Conservation (phyloP, 495 filamentous ascomycete species). For the Penicillium angulare region DNA sequence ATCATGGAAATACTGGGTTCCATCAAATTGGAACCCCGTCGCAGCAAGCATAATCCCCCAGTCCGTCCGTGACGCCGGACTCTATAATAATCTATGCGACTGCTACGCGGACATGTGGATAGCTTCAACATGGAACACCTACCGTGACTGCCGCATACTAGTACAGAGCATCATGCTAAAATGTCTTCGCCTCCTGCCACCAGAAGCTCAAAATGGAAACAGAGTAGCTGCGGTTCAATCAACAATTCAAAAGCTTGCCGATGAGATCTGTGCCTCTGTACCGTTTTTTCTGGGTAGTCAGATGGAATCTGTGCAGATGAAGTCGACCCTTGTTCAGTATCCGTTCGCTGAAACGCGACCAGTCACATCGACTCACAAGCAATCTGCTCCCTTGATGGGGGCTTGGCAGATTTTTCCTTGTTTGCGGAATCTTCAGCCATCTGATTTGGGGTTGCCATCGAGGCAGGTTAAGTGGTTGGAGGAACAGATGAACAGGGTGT, state of each 20-base stretch:
- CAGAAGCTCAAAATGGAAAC: slow-evolving; percentile 5
- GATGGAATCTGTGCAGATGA: slow-evolving; percentile 28
- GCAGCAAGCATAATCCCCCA: slow-evolving; percentile 33
- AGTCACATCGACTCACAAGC: slow-evolving; percentile 25
- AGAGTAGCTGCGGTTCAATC: slow-evolving; percentile 1
- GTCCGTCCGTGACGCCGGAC: slow-evolving; percentile 30
- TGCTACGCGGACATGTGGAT: slow-evolving; percentile 60
- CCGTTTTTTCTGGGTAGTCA: slow-evolving; percentile 44
- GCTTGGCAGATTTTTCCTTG: slow-evolving; percentile 34
- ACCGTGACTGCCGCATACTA: slow-evolving; percentile 57
- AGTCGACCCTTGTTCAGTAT: slow-evolving; percentile 32
- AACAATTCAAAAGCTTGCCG: slow-evolving; percentile 29
- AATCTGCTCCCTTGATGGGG: slow-evolving; percentile 35
- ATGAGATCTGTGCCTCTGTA: slow-evolving; percentile 42
- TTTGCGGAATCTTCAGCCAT: slow-evolving; percentile 22
- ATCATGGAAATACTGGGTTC: slow-evolving; percentile 29
- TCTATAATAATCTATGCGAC: slow-evolving; percentile 56
- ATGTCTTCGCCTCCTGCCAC: slow-evolving; percentile 25
- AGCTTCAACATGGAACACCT: slow-evolving; percentile 61
- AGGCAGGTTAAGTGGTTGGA: slow-evolving; percentile 30
- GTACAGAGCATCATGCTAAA: slow-evolving; percentile 50
- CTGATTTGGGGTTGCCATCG: slow-evolving; percentile 19
- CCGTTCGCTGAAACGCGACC: slow-evolving; percentile 30
- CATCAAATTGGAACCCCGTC: slow-evolving; percentile 29
- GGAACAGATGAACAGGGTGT: slow-evolving; percentile 32